Evolutionary conservation across 106 monocot species (phyloP), one percentile per base, ranked within the genome.

Genomic region (Dactylorhiza incarnata): DNA sequence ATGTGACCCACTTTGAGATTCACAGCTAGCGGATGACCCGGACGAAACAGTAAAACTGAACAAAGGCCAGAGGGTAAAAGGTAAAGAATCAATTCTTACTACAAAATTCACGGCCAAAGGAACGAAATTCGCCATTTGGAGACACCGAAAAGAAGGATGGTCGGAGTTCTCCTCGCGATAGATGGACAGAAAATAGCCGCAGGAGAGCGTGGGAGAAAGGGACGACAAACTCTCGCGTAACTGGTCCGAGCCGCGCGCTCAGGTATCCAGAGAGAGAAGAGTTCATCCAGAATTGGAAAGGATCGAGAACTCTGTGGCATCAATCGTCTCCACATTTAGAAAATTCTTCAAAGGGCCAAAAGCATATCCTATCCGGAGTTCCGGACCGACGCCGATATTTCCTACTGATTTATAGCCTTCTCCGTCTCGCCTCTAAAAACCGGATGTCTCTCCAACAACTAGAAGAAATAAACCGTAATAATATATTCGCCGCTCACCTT

Each of bases 401-500:
- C 72, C 20, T 71, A 68, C 37, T 6, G 47, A 48, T 14, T 48
- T 71, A 71, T 71, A 48, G 48, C 45, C 68, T 45, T 68, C 71
- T 71, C 71, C 26, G 48, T 20, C 45, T 68, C 63, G 25, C 25
- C 63, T 26, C 45, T 45, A 15, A 45, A n/a, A 45, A 14, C 44
- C 3, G 37, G 14, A 45, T 46, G 45, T 5, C n/a, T 46, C 14
- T 69, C 4, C 11, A 69, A 16, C 69, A 46, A 69, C 3, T n/a
- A 14, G 17, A 69, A 69, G 45, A 45, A 46, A 22, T 10, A 7
- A 11, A 49, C 47, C 1, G 72, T 49, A 49, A 3, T 12, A 48
- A 19, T 37, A 37, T 22, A 72, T 22, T 72, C 48, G 23, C 45
- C 47, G 49, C 48, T 63, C 19, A 87, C 90, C 90, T 90, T 85